Conservation (phyloP, 441 rosid species). For the Gossypium schwendimanii region DNA sequence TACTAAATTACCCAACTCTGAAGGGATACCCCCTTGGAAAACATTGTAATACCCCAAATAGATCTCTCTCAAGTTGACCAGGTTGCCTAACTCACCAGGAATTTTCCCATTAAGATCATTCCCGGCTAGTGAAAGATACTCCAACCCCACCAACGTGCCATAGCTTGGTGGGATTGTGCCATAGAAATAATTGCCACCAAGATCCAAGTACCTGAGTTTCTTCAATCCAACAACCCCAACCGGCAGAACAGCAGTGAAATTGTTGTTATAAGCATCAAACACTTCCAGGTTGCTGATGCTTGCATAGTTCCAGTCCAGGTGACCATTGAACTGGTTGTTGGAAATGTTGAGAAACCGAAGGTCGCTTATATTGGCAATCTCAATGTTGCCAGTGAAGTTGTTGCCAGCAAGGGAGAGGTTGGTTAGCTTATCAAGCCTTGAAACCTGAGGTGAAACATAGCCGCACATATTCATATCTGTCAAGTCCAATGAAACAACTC, state of each 20-base stretch:
- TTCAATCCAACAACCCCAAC: constrained; percentile 26
- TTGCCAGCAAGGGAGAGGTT: constrained; percentile 41
- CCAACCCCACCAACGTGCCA: constrained; percentile 26
- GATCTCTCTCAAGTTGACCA: constrained; percentile 34
- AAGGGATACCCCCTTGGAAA: constrained; percentile 43
- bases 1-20: constrained; percentile 33
- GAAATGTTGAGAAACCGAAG: constrained; percentile 40
- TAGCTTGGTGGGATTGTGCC: constrained; percentile 38
- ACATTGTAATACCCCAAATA: constrained; percentile 37
- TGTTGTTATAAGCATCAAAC: constrained; percentile 40
- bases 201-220: constrained; percentile 35
- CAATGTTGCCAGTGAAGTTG: constrained; percentile 35
- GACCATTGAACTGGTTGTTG: constrained; percentile 39
- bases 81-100: constrained; percentile 42
- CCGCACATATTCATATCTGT: constrained; percentile 36
- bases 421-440: constrained; percentile 30
- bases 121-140: constrained; percentile 41
- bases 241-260: constrained; percentile 36
- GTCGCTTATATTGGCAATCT: constrained; percentile 20
- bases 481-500: constrained; percentile 39
- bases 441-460: constrained; percentile 30
- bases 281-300: constrained; percentile 28
- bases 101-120: constrained; percentile 42
- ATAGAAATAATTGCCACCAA: constrained; percentile 41
- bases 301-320: constrained; percentile 37